These are phyloP conservation scores for Aspergillus baeticus DNA, from an alignment of 495 filamentous ascomycete genomes.

Conservation along the genomic window DNA sequence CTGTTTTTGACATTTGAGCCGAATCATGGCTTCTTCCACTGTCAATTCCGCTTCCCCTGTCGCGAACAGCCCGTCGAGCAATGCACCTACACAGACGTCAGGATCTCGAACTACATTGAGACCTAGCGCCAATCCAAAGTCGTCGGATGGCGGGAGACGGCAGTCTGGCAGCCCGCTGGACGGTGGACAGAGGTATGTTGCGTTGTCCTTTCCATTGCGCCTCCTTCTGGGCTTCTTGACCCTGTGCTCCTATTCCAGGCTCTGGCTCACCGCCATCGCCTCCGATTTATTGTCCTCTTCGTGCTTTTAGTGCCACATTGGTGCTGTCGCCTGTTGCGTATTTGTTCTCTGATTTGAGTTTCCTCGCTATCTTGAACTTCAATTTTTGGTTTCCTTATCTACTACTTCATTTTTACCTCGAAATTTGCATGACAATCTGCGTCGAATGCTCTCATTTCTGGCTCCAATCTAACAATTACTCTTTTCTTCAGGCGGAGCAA, in stretches of 20 bases:
- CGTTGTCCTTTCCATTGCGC: constrained; percentile 14
- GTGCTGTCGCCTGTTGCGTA: background rate
- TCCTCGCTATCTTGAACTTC: background rate
- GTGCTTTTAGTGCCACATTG: background rate
- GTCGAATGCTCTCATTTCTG: background rate
- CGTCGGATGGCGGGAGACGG: constrained; percentile 52
- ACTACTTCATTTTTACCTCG: background rate
- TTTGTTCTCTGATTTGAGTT: no score
- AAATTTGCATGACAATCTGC: no score
- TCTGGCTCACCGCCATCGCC: constrained; percentile 14
- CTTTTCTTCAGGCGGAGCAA: constrained; percentile 43
- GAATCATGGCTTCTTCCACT: constrained; percentile 51
- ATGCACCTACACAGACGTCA: constrained; percentile 38
- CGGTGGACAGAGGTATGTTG: constrained; percentile 52
- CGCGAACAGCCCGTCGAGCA: constrained; percentile 49
- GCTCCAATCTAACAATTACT: background rate
- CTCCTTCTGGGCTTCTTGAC: constrained; percentile 11
- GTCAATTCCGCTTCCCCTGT: constrained; percentile 44
- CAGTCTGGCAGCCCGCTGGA: constrained; percentile 57
- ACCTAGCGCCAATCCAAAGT: constrained; percentile 52
- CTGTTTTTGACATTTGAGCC: constrained; percentile 32
- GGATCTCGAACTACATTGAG: constrained; percentile 44
- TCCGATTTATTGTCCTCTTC: background rate
- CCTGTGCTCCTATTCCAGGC: constrained; percentile 4
- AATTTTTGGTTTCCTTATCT: background rate